Evolutionary conservation across 805 yeast species (phyloP).

Genomic region (Sungouiozyma intestinalis): DNA sequence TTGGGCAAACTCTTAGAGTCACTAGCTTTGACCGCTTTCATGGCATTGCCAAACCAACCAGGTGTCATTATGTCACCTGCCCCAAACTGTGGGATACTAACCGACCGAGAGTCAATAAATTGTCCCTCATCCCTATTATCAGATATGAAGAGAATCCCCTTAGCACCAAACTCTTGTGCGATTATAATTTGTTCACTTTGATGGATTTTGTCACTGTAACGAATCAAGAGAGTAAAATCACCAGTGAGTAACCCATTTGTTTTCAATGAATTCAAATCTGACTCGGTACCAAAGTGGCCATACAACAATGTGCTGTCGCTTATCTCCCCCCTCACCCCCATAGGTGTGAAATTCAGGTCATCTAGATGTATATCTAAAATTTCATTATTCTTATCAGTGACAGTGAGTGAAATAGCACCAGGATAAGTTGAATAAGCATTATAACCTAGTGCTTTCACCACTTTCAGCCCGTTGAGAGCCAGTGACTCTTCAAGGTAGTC

Average conservation of each 20-base stretch:
- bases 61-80: slow-evolving; percentile 79
- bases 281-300: slow-evolving; percentile 53
- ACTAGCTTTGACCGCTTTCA: slow-evolving; percentile 33
- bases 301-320: slow-evolving; percentile 42
- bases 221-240: slow-evolving; percentile 47
- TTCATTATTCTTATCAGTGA: neutral
- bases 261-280: slow-evolving; percentile 40
- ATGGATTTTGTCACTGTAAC: slow-evolving; percentile 37
- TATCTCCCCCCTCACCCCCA: slow-evolving; percentile 49
- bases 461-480: slow-evolving; percentile 43
- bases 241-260: slow-evolving; percentile 32
- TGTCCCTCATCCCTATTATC: slow-evolving; percentile 30
- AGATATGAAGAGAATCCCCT: slow-evolving; percentile 59
- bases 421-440: slow-evolving; percentile 55
- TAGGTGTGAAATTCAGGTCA: slow-evolving; percentile 52
- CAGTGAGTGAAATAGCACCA: slow-evolving; percentile 2
- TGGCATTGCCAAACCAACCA: slow-evolving; percentile 47
- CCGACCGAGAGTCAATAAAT: slow-evolving; percentile 33
- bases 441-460: slow-evolving; percentile 34
- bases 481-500: slow-evolving; percentile 53
- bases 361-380: slow-evolving; percentile 19
- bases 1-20: slow-evolving; percentile 48
- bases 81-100: slow-evolving; percentile 45
- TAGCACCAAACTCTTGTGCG: slow-evolving; percentile 49
- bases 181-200: slow-evolving; percentile 41